Percentiles rank a stretch among this genome's conserved stretches.
These are phyloP conservation scores for Fusarium palustre DNA, from an alignment of 2,329 filamentous ascomycete species.

Conservation along the genomic window DNA sequence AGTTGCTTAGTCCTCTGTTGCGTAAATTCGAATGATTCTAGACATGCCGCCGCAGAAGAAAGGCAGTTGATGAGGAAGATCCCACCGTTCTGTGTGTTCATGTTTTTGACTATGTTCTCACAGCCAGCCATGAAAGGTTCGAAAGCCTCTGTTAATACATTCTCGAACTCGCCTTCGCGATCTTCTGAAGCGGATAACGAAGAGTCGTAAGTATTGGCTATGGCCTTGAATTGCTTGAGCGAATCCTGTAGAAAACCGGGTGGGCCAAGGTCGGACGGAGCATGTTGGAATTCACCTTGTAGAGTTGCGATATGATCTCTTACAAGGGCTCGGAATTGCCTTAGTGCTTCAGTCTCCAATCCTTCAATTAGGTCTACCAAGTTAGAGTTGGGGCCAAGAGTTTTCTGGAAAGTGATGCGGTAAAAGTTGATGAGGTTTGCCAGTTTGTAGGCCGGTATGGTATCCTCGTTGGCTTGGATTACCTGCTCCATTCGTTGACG, in stretches of 20 bases:
- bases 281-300: constrained; percentile 76
- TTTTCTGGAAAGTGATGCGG: constrained; percentile 81
- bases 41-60: constrained; percentile 65
- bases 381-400: constrained; percentile 76
- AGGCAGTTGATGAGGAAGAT: constrained; percentile 82
- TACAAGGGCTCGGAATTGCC: constrained; percentile 84
- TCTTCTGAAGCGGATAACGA: constrained; percentile 73
- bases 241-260: constrained; percentile 86
- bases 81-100: constrained; percentile 69
- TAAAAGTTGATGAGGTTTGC: constrained; percentile 93
- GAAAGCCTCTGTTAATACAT: constrained; percentile 81
- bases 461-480: constrained; percentile 91
- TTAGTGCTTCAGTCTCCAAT: constrained; percentile 80
- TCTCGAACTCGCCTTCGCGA: constrained; percentile 76
- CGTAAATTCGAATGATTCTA: constrained; percentile 74
- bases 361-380: constrained; percentile 75
- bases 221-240: constrained; percentile 78
- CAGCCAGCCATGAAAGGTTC: constrained; percentile 88
- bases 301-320: constrained; percentile 82
- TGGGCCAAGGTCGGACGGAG: constrained; percentile 78
- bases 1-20: constrained; percentile 66
- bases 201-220: constrained; percentile 89
- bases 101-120: constrained; percentile 72
- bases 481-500: constrained; percentile 91
- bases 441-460: constrained; percentile 88